Conservation (phyloP, 768 basidiomycete genomes). For the Filobasidium floriforme region DNA sequence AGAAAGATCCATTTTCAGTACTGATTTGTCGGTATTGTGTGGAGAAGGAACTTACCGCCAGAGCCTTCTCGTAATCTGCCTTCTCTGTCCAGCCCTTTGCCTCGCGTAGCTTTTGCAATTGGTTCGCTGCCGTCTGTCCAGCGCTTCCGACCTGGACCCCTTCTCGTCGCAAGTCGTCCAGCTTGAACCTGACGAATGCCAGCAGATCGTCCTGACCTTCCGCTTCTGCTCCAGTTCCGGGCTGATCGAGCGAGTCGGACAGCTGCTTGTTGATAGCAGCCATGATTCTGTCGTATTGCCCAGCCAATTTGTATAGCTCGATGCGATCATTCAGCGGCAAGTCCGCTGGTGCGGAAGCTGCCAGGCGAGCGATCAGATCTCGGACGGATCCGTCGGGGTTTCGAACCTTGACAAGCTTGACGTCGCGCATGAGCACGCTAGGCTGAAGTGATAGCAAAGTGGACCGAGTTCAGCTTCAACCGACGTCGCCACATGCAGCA, state of each 20-base stretch:
- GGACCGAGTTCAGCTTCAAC: neutral
- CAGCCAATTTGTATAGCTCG: constrained; percentile 89
- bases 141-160: constrained; percentile 1
- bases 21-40: constrained; percentile 5
- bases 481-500: neutral
- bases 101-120: constrained; percentile 52
- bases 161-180: constrained; percentile 47
- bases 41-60: constrained; percentile 58
- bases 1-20: neutral
- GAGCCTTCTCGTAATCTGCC: constrained; percentile 61
- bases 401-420: constrained; percentile 63
- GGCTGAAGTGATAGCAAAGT: constrained; percentile 49
- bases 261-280: constrained; percentile 78
- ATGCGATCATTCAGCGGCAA: constrained; percentile 81
- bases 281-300: constrained; percentile 80
- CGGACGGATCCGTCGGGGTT: constrained; percentile 65
- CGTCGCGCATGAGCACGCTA: constrained; percentile 78
- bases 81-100: constrained; percentile 53
- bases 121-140: neutral
- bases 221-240: constrained; percentile 53
- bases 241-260: constrained; percentile 69
- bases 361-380: constrained; percentile 74
- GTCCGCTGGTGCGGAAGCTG: constrained; percentile 71
- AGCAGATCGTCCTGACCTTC: constrained; percentile 65
- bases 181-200: constrained; percentile 56